These are phyloP conservation scores for Paraconiothyrium brasiliense DNA, from an alignment of 2,329 filamentous ascomycete species.

Conservation along the genomic window DNA sequence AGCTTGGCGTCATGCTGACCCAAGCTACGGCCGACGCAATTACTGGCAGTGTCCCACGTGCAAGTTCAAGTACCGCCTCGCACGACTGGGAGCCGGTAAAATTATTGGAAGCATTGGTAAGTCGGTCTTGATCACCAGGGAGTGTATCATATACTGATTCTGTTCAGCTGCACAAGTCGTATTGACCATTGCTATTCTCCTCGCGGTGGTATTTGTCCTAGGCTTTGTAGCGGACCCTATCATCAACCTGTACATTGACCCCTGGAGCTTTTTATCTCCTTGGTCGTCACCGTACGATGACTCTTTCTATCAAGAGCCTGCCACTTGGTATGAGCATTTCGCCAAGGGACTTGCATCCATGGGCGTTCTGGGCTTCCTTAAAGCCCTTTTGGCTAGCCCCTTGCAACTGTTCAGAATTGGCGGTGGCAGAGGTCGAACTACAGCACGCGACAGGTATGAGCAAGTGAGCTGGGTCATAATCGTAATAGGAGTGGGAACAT, in stretches of 20 bases:
- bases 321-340: constrained; percentile 83
- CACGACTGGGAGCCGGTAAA: constrained; percentile 78
- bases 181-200: constrained; percentile 77
- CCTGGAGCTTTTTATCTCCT: constrained; percentile 57
- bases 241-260: constrained; percentile 87
- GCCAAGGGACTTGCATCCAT: constrained; percentile 89
- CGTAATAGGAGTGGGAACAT: constrained; percentile 79
- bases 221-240: constrained; percentile 95
- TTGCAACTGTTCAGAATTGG: constrained; percentile 78
- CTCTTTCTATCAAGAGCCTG: constrained; percentile 45
- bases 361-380: constrained; percentile 84
- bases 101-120: constrained; percentile 61
- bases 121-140: constrained; percentile 20
- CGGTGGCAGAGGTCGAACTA: constrained; percentile 67
- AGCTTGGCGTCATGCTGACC: constrained; percentile 80
- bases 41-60: constrained; percentile 92
- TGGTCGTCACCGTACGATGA: constrained; percentile 36
- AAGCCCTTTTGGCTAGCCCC: constrained; percentile 77
- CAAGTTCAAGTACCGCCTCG: constrained; percentile 80
- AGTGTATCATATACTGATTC: constrained; percentile 23
- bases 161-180: constrained; percentile 66
- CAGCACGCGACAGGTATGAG: constrained; percentile 79
- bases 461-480: constrained; percentile 83
- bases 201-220: constrained; percentile 78
- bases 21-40: constrained; percentile 69